These are phyloP conservation scores for Euphorbia tirucalli DNA, from an alignment of 345 rosid species.

Conservation along the genomic window DNA sequence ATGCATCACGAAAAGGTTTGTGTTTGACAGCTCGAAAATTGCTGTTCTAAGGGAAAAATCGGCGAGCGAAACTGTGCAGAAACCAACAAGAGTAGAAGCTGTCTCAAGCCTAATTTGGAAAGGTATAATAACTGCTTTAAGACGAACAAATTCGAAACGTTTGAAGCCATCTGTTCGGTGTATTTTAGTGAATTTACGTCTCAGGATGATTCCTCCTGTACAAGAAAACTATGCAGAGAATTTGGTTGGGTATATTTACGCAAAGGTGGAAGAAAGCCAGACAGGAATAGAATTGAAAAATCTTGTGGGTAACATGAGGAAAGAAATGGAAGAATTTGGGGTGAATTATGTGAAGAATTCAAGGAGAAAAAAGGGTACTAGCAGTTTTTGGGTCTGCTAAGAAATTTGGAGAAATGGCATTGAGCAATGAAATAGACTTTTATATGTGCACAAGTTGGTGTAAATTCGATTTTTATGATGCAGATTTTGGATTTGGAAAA, in stretches of 20 bases:
- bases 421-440: not conserved
- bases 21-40: constrained; percentile 11
- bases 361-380: not conserved
- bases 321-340: constrained; percentile 4
- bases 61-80: not conserved
- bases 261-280: not conserved
- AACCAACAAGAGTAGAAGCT: constrained; percentile 21
- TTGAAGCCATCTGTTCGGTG: constrained; percentile 3
- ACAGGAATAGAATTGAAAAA: not conserved
- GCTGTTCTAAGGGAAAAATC: not conserved
- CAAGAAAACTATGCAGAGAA: constrained; percentile 14
- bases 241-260: not conserved
- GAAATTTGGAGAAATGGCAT: not conserved
- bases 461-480: not conserved
- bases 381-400: not conserved
- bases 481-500: constrained; percentile 22
- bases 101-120: constrained; percentile 18
- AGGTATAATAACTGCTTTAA: constrained; percentile 4
- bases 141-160: not conserved
- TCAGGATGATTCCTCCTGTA: constrained; percentile 8
- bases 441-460: constrained; percentile 21
- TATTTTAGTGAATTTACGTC: constrained; percentile 14
- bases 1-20: constrained; percentile 18
- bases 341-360: constrained; percentile 4
- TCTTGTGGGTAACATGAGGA: constrained; percentile 7